Conservation (phyloP, 2,329 filamentous ascomycete genomes). For the Fusarium liriodendri region DNA sequence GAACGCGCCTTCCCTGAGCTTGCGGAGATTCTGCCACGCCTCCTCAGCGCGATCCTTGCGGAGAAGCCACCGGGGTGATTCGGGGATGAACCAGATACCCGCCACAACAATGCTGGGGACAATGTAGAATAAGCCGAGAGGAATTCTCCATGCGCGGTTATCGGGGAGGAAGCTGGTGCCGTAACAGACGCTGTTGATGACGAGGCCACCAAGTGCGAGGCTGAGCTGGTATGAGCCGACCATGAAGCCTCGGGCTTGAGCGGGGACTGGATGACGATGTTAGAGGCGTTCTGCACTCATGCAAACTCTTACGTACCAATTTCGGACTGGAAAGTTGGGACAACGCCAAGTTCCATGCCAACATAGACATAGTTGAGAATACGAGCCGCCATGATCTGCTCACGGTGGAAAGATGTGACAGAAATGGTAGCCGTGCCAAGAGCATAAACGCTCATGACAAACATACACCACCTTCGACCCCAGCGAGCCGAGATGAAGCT, state of each 20-base stretch:
- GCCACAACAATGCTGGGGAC: slow-evolving; percentile 24
- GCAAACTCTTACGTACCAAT: slow-evolving; percentile 27
- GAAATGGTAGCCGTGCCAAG: slow-evolving; percentile 36
- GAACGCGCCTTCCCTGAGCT: slow-evolving; percentile 24
- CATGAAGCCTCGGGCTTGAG: slow-evolving; percentile 46
- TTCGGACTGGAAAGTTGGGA: slow-evolving; percentile 51
- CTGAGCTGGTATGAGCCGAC: slow-evolving; percentile 51
- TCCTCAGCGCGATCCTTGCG: slow-evolving; percentile 33
- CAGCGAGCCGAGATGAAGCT: slow-evolving; percentile 39
- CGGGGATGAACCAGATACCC: slow-evolving; percentile 37
- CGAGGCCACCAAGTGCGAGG: slow-evolving; percentile 41
- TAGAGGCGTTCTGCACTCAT: too few species aligned
- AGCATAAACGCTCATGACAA: slow-evolving; percentile 51
- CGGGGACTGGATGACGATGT: slow-evolving; percentile 32
- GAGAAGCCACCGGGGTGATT: slow-evolving; percentile 42
- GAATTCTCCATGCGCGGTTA: slow-evolving; percentile 38
- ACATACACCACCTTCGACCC: slow-evolving; percentile 46
- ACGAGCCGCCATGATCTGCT: slow-evolving; percentile 39
- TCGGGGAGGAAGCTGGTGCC: slow-evolving; percentile 34
- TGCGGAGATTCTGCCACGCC: slow-evolving; percentile 8
- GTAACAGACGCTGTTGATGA: slow-evolving; percentile 40
- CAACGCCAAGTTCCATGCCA: slow-evolving; percentile 40
- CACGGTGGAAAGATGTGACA: slow-evolving; percentile 24
- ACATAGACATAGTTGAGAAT: slow-evolving; percentile 42
- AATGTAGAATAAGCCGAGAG: slow-evolving; percentile 39